Conservation (phyloP, 1,284 basidiomycete genomes). For the Taiwanofungus camphoratus region DNA sequence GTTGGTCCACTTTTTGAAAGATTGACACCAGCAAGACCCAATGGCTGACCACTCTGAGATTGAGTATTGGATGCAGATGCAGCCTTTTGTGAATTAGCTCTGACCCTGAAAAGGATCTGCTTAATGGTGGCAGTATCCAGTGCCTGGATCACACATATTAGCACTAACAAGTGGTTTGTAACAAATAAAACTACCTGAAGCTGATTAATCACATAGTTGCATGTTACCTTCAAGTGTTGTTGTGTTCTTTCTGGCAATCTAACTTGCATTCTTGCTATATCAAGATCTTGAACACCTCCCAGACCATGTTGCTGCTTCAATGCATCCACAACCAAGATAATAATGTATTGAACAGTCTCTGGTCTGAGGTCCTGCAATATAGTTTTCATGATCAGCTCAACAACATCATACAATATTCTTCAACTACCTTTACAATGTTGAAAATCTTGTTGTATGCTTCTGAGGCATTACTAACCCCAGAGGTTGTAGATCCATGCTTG, state of each 20-base stretch:
- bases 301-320: too few relatives aligned
- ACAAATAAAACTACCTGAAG: constrained; percentile 1
- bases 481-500: background rate
- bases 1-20: too few relatives aligned
- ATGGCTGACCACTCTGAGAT: too few relatives aligned
- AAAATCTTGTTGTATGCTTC: background rate
- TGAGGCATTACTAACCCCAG: too few relatives aligned
- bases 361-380: background rate
- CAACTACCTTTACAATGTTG: background rate
- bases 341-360: background rate
- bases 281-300: too few relatives aligned
- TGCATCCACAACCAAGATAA: too few relatives aligned
- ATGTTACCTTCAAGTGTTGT: background rate
- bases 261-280: too few relatives aligned
- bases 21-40: too few relatives aligned
- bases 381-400: background rate
- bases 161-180: background rate
- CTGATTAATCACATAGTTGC: constrained; percentile 3
- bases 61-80: too few relatives aligned
- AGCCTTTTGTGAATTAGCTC: too few relatives aligned
- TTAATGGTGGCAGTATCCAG: background rate
- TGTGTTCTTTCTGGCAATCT: too few relatives aligned
- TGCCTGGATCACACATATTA: background rate
- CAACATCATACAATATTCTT: background rate
- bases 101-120: background rate